A percentile compares a stretch with the other conserved stretches of the same genome.
phyloP scores from a whole-genome alignment of 768 basidiomycete species.

The Cyathus striatus region DNA sequence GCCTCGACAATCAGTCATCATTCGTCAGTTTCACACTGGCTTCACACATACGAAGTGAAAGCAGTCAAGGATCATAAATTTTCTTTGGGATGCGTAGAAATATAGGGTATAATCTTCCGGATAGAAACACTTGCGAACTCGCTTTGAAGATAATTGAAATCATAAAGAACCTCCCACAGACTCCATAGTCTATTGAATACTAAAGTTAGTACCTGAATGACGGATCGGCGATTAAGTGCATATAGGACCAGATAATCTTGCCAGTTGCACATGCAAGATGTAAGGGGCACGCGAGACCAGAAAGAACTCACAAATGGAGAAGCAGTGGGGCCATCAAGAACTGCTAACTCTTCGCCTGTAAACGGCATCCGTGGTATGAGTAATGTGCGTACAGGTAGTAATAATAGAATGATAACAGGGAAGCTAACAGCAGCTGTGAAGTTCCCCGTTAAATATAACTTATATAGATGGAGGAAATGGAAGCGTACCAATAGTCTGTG shows the following conservation, averaged over 20 bases:
- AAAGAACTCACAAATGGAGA: conserved; percentile 67
- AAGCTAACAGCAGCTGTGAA: conserved; percentile 80
- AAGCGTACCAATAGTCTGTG: conserved; percentile 75
- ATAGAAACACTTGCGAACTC: too few species aligned
- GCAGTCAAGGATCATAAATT: too few species aligned
- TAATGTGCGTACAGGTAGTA: conserved; percentile 70
- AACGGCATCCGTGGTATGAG: conserved; percentile 76
- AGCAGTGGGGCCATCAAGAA: conserved; percentile 88
- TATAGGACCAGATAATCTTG: not conserved
- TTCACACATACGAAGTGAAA: too few species aligned
- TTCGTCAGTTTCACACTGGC: too few species aligned
- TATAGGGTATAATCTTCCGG: too few species aligned
- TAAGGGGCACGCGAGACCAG: not conserved
- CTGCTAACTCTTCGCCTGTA: conserved; percentile 68
- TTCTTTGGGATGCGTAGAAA: too few species aligned
- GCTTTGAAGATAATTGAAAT: not conserved
- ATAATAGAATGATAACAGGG: conserved; percentile 79
- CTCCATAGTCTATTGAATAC: conserved; percentile 21
- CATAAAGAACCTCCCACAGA: conserved; percentile 17
- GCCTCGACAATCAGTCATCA: too few species aligned
- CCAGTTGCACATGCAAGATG: not conserved
- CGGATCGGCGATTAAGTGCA: not conserved
- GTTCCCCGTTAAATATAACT: too few species aligned
- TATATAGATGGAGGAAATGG: conserved; percentile 14
- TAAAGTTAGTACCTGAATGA: too few species aligned